Evolutionary conservation across 495 filamentous ascomycete genomes (phyloP).

Genomic region (Filosporella fistucella): DNA sequence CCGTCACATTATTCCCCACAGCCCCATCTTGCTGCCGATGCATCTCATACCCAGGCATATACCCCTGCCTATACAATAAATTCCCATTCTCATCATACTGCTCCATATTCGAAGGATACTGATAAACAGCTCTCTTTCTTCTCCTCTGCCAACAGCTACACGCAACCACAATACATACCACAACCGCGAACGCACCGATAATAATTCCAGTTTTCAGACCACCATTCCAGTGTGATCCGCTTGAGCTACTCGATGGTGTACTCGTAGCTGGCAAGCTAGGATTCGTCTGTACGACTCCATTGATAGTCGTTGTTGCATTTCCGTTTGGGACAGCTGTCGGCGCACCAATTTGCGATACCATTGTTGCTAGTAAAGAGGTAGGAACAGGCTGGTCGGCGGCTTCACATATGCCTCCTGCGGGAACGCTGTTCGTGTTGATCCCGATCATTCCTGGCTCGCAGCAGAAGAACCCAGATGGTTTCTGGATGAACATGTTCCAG

Average conservation of each 20-base stretch:
- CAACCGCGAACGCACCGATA: neutral
- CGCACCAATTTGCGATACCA: constrained; percentile 3
- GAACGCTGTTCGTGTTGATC: neutral
- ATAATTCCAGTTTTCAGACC: neutral
- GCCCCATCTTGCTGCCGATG: neutral
- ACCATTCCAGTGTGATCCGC: neutral
- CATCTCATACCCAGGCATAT: constrained; percentile 1
- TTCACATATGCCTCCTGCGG: constrained; percentile 4
- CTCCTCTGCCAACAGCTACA: neutral
- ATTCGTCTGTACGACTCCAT: neutral
- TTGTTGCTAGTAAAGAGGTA: constrained; percentile 7
- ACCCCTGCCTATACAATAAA: neutral
- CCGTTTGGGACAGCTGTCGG: neutral
- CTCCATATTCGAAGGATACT: neutral
- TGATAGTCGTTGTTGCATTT: neutral
- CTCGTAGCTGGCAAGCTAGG: neutral
- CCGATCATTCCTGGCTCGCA: constrained; percentile 6
- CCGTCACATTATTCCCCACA: constrained; percentile 3
- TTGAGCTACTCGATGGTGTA: neutral
- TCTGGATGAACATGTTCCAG: constrained; percentile 8
- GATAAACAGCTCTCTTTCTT: neutral
- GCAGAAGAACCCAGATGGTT: constrained; percentile 1
- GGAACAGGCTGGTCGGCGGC: constrained; percentile 7
- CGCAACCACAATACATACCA: neutral
- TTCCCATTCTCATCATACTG: constrained; percentile 11